Evolutionary conservation across 371 early-diverging fungal genomes (phyloP).

Genomic region (Apophysomyces variabilis): DNA sequence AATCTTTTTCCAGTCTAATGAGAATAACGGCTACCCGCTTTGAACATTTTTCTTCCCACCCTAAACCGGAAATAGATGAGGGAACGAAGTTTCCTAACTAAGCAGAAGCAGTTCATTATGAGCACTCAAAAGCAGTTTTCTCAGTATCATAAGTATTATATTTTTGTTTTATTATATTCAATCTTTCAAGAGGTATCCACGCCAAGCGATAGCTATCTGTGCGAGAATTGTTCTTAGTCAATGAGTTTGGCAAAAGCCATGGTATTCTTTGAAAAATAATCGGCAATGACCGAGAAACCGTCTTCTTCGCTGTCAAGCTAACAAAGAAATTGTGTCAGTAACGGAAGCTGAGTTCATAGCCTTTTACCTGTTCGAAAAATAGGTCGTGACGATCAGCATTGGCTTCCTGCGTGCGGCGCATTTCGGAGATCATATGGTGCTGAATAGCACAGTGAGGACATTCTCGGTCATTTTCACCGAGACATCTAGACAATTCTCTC

Average conservation of each 20-base stretch:
- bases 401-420: slow-evolving; percentile 75
- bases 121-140: too few species aligned
- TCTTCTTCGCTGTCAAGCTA: slow-evolving; percentile 80
- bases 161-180: background rate
- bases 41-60: too few species aligned
- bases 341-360: too few species aligned
- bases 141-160: background rate
- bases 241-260: slow-evolving; percentile 79
- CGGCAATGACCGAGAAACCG: slow-evolving; percentile 85
- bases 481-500: slow-evolving; percentile 42
- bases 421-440: slow-evolving; percentile 79
- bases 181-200: background rate
- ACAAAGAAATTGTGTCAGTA: background rate
- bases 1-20: too few species aligned
- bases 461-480: slow-evolving; percentile 77
- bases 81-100: too few species aligned
- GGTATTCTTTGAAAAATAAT: slow-evolving; percentile 87
- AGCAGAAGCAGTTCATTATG: too few species aligned
- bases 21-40: too few species aligned
- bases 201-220: background rate
- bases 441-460: slow-evolving; percentile 91
- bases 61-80: too few species aligned
- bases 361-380: slow-evolving; percentile 74
- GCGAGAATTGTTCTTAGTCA: slow-evolving; percentile 41
- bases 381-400: slow-evolving; percentile 78